phyloP scores from a whole-genome alignment of 345 rosid genomes.

The Combretum micranthum region DNA sequence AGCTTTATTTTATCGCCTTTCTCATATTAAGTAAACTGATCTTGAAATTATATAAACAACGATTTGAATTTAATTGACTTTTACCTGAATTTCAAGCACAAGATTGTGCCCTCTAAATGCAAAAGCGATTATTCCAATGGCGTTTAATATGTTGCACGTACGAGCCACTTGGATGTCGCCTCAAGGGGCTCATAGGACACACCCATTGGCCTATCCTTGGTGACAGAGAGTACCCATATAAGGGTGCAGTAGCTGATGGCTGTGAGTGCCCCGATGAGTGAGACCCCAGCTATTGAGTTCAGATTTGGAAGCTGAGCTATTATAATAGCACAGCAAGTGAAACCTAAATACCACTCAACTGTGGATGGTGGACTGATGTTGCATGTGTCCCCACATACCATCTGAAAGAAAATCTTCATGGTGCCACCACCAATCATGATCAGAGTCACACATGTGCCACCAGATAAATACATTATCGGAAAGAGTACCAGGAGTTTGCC shows the following conservation, averaged over 20 bases:
- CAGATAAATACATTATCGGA: slow-evolving; percentile 56
- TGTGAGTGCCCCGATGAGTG: slow-evolving; percentile 48
- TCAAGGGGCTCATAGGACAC: slow-evolving; percentile 25
- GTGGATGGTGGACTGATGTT: slow-evolving; percentile 15
- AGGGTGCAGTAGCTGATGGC: slow-evolving; percentile 47
- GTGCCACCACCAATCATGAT: slow-evolving; percentile 51
- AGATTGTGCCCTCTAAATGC: slow-evolving; percentile 67
- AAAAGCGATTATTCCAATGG: slow-evolving; percentile 46
- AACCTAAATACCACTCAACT: slow-evolving; percentile 41
- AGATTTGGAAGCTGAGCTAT: slow-evolving; percentile 59
- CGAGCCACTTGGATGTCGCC: slow-evolving; percentile 16
- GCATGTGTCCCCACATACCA: slow-evolving; percentile 26
- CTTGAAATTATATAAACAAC: no score
- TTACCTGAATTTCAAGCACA: slow-evolving; percentile 58
- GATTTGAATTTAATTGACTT: not conserved
- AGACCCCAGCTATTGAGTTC: slow-evolving; percentile 57
- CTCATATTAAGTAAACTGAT: not conserved
- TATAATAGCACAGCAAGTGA: slow-evolving; percentile 31
- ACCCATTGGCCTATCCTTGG: slow-evolving; percentile 13
- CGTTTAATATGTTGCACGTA: slow-evolving; percentile 24
- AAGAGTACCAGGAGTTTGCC: slow-evolving; percentile 48
- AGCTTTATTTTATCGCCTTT: no score
- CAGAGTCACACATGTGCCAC: slow-evolving; percentile 47
- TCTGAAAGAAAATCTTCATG: slow-evolving; percentile 34
- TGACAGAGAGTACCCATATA: slow-evolving; percentile 34